Percentiles rank a stretch among this genome's conserved stretches.
Conservation (phyloP, 192 early-diverging fungal species). For the Coemansia sp. region DNA sequence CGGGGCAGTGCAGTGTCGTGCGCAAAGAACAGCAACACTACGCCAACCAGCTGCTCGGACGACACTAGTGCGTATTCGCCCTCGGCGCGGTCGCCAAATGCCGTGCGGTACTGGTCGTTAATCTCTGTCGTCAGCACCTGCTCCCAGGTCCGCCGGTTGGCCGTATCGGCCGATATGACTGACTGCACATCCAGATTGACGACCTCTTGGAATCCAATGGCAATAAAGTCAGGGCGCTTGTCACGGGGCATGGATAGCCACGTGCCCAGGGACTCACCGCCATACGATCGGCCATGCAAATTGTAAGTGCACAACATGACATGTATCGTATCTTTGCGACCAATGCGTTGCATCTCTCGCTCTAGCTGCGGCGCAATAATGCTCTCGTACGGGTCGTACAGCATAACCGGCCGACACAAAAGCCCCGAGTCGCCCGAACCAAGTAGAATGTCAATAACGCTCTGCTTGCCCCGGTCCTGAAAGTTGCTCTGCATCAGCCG, state of each 20-base stretch:
- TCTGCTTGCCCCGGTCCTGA: slow-evolving; percentile 91
- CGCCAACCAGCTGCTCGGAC: slow-evolving; percentile 87
- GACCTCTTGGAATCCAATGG: slow-evolving; percentile 94
- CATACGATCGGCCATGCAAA: slow-evolving; percentile 76
- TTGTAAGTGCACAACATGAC: slow-evolving; percentile 91
- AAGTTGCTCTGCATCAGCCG: slow-evolving; percentile 96
- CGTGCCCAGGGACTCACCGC: slow-evolving; percentile 57
- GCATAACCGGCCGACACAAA: slow-evolving; percentile 31
- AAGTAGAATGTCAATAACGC: slow-evolving; percentile 85
- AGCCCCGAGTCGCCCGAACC: slow-evolving; percentile 55
- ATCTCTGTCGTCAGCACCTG: slow-evolving; percentile 39
- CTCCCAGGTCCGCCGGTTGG: slow-evolving; percentile 56
- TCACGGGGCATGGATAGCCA: slow-evolving; percentile 48
- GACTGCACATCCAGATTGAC: slow-evolving; percentile 82
- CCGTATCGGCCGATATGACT: slow-evolving; percentile 65
- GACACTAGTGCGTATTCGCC: slow-evolving; percentile 77
- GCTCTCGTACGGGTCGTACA: slow-evolving; percentile 41
- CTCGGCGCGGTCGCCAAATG: slow-evolving; percentile 16
- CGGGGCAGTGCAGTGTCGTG: slow-evolving; percentile 64
- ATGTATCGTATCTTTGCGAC: slow-evolving; percentile 52
- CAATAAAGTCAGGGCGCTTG: slow-evolving; percentile 71
- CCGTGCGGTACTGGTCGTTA: slow-evolving; percentile 29
- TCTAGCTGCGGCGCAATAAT: slow-evolving; percentile 30
- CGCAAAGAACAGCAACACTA: slow-evolving; percentile 86
- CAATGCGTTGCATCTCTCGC: slow-evolving; percentile 31